Percentiles rank a stretch among this genome's conserved stretches.
These are phyloP conservation scores for Xylaria sp. DNA, from an alignment of 2,329 filamentous ascomycete species.

Conservation along the genomic window DNA sequence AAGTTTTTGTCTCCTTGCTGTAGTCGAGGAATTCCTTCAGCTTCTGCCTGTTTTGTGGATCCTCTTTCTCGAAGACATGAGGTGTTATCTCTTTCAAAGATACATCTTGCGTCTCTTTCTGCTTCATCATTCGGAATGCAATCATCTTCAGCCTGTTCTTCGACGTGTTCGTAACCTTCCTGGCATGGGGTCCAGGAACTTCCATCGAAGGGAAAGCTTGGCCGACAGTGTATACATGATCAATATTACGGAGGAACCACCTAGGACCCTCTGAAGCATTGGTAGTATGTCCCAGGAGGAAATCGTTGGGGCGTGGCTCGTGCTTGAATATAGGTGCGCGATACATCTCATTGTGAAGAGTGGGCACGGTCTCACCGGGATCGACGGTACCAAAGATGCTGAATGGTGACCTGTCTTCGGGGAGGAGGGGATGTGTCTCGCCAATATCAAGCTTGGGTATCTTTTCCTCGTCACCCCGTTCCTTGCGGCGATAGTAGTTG, in stretches of 20 bases:
- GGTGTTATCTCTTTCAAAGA: constrained; percentile 87
- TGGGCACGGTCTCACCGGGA: constrained; percentile 87
- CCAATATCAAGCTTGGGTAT: constrained; percentile 86
- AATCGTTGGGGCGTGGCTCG: constrained; percentile 79
- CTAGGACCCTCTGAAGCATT: constrained; percentile 80
- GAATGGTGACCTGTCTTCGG: constrained; percentile 96
- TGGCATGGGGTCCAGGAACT: constrained; percentile 90
- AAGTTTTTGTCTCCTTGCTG: constrained; percentile 86
- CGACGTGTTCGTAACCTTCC: constrained; percentile 95
- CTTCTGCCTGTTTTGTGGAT: constrained; percentile 95
- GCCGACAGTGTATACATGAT: constrained; percentile 89
- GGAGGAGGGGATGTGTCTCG: constrained; percentile 86
- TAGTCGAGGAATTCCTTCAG: constrained; percentile 96
- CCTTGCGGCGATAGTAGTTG: constrained; percentile 94
- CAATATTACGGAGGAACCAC: constrained; percentile 88
- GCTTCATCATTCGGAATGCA: constrained; percentile 86
- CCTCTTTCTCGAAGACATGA: constrained; percentile 91
- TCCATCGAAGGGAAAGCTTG: constrained; percentile 93
- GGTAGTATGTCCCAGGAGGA: constrained; percentile 83
- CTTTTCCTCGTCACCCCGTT: constrained; percentile 76
- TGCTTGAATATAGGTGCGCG: constrained; percentile 94
- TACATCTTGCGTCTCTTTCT: constrained; percentile 74
- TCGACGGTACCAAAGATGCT: constrained; percentile 94
- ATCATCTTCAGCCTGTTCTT: constrained; percentile 98
- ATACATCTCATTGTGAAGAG: constrained; percentile 95